Percentiles rank a stretch among this genome's conserved stretches.
Conservation (phyloP, 139 green algal species). For the Asterochloris erici region DNA sequence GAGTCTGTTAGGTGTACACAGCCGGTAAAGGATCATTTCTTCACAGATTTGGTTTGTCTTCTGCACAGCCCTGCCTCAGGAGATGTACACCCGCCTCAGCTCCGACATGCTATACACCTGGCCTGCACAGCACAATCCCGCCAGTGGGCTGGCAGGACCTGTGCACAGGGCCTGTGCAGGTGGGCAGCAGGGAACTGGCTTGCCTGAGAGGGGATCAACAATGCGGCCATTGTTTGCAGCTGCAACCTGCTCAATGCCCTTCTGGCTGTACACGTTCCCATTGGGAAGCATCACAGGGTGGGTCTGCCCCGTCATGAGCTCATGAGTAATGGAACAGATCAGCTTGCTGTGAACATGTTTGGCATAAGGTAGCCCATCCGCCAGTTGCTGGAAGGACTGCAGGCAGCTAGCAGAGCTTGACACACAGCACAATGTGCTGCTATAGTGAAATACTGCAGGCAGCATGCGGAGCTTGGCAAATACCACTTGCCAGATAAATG, state of each 20-base stretch:
- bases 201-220: slow-evolving; percentile 13
- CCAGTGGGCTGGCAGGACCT: background rate
- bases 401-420: background rate
- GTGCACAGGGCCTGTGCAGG: background rate
- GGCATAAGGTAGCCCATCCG: slow-evolving; percentile 70
- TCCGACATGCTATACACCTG: slow-evolving; percentile 28
- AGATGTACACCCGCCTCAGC: slow-evolving; percentile 27
- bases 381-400: slow-evolving; percentile 68
- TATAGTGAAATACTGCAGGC: background rate
- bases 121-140: slow-evolving; percentile 12
- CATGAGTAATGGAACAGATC: slow-evolving; percentile 76
- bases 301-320: slow-evolving; percentile 91
- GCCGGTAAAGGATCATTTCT: no score
- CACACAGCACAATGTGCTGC: background rate
- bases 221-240: background rate
- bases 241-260: slow-evolving; percentile 9
- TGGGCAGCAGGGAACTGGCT: background rate
- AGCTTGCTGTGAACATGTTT: slow-evolving; percentile 89
- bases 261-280: slow-evolving; percentile 25
- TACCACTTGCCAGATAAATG: background rate
- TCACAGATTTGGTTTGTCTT: no score
- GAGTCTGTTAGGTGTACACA: no score
- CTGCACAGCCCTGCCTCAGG: slow-evolving; percentile 8
- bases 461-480: background rate
- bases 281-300: slow-evolving; percentile 71